Conservation (phyloP, 441 rosid genomes). For the Adansonia grandidieri region DNA sequence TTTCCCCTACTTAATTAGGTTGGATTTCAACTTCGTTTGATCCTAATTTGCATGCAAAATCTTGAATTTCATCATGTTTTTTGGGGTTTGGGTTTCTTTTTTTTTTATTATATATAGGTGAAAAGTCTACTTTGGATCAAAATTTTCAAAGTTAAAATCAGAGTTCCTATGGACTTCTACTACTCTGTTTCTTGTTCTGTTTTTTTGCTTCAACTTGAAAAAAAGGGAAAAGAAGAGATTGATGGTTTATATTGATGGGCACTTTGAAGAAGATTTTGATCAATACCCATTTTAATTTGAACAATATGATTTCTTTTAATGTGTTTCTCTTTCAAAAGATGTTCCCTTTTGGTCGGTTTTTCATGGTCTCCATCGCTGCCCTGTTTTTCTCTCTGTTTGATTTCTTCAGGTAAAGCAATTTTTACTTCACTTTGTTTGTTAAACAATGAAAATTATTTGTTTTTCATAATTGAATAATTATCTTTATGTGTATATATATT, state of each 20-base stretch:
- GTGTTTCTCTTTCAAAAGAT: conserved; percentile 39
- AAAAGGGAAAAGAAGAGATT: conserved; percentile 28
- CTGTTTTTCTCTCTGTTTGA: conserved; percentile 47
- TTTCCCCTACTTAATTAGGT: conserved; percentile 49
- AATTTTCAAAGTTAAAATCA: conserved; percentile 49
- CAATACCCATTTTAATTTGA: conserved; percentile 27
- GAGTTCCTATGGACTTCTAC: conserved; percentile 31
- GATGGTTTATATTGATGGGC: conserved; percentile 46
- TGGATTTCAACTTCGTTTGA: conserved; percentile 49
- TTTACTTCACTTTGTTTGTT: not conserved
- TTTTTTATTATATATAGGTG: conserved; percentile 53
- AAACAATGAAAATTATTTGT: not conserved
- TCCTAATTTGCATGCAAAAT: conserved; percentile 33
- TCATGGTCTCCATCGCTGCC: conserved; percentile 48
- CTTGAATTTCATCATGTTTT: conserved; percentile 26
- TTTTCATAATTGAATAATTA: not conserved
- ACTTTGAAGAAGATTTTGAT: conserved; percentile 23
- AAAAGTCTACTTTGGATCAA: conserved; percentile 50
- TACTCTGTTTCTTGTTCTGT: conserved; percentile 28
- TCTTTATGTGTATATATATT: not conserved
- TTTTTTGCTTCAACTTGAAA: conserved; percentile 50
- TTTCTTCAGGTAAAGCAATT: conserved; percentile 48
- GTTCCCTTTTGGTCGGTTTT: conserved; percentile 37
- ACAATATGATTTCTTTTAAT: conserved; percentile 44
- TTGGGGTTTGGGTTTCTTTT: not conserved